Conservation (phyloP, 1,284 basidiomycete genomes). For the Pseudozyma tsukubaensis region DNA sequence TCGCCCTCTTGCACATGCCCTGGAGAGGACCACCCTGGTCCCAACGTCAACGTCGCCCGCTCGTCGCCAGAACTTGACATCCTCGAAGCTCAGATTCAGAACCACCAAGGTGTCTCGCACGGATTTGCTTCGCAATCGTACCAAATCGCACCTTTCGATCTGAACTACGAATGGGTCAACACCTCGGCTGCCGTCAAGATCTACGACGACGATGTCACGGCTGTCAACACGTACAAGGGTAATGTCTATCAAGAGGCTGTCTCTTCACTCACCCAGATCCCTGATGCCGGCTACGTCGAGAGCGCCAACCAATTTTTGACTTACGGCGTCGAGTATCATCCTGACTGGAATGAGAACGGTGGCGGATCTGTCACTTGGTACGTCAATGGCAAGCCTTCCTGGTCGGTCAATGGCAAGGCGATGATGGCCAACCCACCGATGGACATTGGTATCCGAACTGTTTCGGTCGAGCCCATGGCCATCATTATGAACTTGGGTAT, state of each 20-base stretch:
- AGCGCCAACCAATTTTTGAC: slow-evolving; percentile 38
- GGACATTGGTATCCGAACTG: slow-evolving; percentile 55
- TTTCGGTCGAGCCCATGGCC: slow-evolving; percentile 65
- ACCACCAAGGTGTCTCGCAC: slow-evolving; percentile 45
- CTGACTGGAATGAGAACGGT: slow-evolving; percentile 61
- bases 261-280: slow-evolving; percentile 61
- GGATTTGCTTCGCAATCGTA: slow-evolving; percentile 64
- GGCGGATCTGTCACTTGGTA: slow-evolving; percentile 63
- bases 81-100: slow-evolving; percentile 73
- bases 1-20: slow-evolving; percentile 60
- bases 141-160: slow-evolving; percentile 67
- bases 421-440: slow-evolving; percentile 41
- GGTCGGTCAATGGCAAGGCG: slow-evolving; percentile 53
- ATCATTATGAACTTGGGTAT: slow-evolving; percentile 66
- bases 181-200: slow-evolving; percentile 38
- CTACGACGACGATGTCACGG: slow-evolving; percentile 42
- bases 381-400: slow-evolving; percentile 62
- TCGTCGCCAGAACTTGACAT: slow-evolving; percentile 68
- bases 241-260: slow-evolving; percentile 66
- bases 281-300: slow-evolving; percentile 55
- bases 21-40: slow-evolving; percentile 63
- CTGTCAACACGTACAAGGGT: slow-evolving; percentile 65
- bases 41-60: slow-evolving; percentile 64
- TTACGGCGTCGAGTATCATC: slow-evolving; percentile 67
- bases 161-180: slow-evolving; percentile 59